Evolutionary conservation across 2,329 filamentous ascomycete species (phyloP).

Genomic region (Zarea fungicola): DNA sequence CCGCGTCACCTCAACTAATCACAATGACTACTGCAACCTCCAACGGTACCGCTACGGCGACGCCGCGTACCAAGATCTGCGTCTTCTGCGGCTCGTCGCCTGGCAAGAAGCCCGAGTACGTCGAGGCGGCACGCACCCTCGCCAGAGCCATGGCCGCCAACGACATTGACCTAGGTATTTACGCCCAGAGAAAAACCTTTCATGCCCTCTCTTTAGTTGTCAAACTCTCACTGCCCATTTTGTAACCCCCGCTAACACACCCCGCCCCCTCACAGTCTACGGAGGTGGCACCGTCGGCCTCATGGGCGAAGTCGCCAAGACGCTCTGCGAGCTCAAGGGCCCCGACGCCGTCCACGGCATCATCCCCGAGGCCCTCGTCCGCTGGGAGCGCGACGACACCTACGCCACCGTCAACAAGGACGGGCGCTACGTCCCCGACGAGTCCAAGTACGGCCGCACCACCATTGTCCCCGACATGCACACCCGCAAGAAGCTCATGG

Average conservation of each 20-base stretch:
- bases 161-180: constrained; percentile 68
- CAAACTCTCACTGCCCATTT: neutral
- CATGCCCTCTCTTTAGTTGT: neutral
- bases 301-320: constrained; percentile 90
- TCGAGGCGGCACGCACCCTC: constrained; percentile 72
- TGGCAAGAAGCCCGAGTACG: constrained; percentile 68
- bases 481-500: constrained; percentile 91
- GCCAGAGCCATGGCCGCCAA: constrained; percentile 68
- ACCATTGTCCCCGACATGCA: constrained; percentile 96
- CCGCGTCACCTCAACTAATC: neutral
- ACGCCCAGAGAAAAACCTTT: too few relatives aligned
- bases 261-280: constrained; percentile 56
- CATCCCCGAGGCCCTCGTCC: constrained; percentile 80
- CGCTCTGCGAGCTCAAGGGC: constrained; percentile 76
- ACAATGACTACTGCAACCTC: constrained; percentile 14
- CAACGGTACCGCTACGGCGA: constrained; percentile 22
- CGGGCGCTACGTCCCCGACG: constrained; percentile 57
- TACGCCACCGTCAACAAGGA: constrained; percentile 40
- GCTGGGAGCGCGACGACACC: constrained; percentile 64
- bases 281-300: constrained; percentile 90
- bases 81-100: constrained; percentile 87
- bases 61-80: constrained; percentile 61
- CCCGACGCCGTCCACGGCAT: constrained; percentile 84
- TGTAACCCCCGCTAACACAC: constrained; percentile 10
- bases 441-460: constrained; percentile 68